Base-by-base conservation (phyloP, 148 eudicot species). In the Rhododendron henanense region DNA sequence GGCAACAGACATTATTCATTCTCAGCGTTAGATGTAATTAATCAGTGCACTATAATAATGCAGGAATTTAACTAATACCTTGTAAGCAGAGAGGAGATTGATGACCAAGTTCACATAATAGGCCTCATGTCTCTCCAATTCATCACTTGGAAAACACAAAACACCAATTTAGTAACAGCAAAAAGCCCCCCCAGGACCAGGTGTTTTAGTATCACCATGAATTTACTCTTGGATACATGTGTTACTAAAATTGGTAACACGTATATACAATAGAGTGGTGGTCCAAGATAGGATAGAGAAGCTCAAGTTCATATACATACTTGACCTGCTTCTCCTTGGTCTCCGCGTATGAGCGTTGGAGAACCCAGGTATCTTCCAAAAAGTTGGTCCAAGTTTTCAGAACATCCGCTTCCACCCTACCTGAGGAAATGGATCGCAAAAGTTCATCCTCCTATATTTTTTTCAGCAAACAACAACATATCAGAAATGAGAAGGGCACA, bases 311-410 rank as follows among this genome's bases (percentile, higher is more conserved):
- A 83, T 23, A 47, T 31, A 90, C 94, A 89, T 91, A 97, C 99
- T 87, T 92, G 59, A 92, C 89, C 88, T 93, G 92, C 84, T 97
- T 92, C 86, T 93, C 96, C 89, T 93, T 94, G 23, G 91, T 86
- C 91, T 94, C 98, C 41, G 90, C 81, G 76, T 89, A 89, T 48
- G 93, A 88, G 85, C 92, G 87, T 86, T 94, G 99, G 39, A 97
- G 94, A 91, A 87, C 89, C 98, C 98, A 97, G 44, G 99, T 92
- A 89, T 97, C 98, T 88, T 95, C 98, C 90, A 97, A 92, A 87
- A 97, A 97, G 90, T 95, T 97, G 84, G 94, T 89, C 99, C 99
- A 97, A 59, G 98, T 94, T 90, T 88, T 91, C 15, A 97, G 90
- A 87, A 97, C 96, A 83, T 91, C 91, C 10, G 92, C 94, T 90